Conservation (phyloP, 2,329 filamentous ascomycete genomes). For the Pleurostoma richardsiae region DNA sequence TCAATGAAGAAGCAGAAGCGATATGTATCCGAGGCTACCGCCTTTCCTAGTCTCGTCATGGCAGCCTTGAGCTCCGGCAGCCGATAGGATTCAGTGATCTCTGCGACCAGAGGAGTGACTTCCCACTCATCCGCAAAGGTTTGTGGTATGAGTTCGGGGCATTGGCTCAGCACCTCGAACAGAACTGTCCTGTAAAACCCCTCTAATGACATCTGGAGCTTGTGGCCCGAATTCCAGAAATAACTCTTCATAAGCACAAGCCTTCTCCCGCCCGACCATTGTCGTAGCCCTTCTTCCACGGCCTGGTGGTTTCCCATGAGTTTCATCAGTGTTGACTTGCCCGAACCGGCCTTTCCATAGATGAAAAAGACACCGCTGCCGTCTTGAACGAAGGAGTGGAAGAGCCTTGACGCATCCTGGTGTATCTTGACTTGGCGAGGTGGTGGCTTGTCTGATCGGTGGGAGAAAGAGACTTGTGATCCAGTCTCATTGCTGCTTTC, state of each 20-base stretch:
- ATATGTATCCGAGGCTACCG: neutral
- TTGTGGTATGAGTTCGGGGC: conserved; percentile 7
- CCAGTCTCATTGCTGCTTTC: neutral
- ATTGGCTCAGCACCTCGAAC: conserved; percentile 10
- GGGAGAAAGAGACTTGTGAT: neutral
- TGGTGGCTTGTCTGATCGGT: neutral
- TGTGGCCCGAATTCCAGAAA: conserved; percentile 9
- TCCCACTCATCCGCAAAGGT: conserved; percentile 3
- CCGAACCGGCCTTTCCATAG: conserved; percentile 5
- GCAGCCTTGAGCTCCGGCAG: too few species aligned
- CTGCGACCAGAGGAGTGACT: too few species aligned
- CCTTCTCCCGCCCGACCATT: conserved; percentile 1
- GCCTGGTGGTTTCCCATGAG: neutral
- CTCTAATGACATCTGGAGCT: conserved; percentile 9
- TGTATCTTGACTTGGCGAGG: neutral
- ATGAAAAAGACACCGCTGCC: neutral
- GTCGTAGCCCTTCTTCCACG: neutral
- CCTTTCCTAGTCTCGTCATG: too few species aligned
- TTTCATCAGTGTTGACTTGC: conserved; percentile 7
- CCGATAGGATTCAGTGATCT: too few species aligned
- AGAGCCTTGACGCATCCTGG: neutral
- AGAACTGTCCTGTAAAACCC: conserved; percentile 12
- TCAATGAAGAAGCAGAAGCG: conserved; percentile 5
- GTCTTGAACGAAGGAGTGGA: neutral
- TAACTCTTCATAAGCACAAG: conserved; percentile 6